phyloP scores from a whole-genome alignment of 805 yeast species.

The Candida dendrica region DNA sequence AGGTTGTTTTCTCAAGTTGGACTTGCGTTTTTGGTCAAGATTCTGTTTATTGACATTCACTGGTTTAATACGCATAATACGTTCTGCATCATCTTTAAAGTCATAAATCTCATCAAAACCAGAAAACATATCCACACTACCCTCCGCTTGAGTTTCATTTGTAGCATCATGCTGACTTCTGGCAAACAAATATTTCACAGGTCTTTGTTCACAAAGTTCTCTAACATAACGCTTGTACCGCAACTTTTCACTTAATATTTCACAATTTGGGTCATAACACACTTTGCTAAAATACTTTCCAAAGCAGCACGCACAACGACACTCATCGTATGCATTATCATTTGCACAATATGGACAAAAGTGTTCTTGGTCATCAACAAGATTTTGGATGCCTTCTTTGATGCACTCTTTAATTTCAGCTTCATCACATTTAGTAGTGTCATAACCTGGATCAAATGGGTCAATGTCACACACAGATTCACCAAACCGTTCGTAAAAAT shows the following conservation, averaged over 20 bases:
- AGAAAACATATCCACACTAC: slow-evolving; percentile 1
- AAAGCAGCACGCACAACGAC: slow-evolving; percentile 22
- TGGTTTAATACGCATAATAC: neutral
- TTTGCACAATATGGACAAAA: slow-evolving; percentile 21
- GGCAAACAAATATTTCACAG: slow-evolving; percentile 6
- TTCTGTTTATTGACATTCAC: neutral
- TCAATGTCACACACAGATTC: slow-evolving; percentile 13
- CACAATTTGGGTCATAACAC: slow-evolving; percentile 20
- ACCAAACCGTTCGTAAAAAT: slow-evolving; percentile 2
- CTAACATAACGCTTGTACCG: slow-evolving; percentile 19
- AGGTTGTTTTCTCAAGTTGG: neutral
- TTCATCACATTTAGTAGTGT: slow-evolving; percentile 13
- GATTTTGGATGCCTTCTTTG: slow-evolving; percentile 13
- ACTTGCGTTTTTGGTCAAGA: neutral
- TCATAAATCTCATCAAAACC: slow-evolving; percentile 1
- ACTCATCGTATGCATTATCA: slow-evolving; percentile 20
- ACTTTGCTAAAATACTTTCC: slow-evolving; percentile 18
- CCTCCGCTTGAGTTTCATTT: neutral
- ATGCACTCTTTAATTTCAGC: slow-evolving; percentile 15
- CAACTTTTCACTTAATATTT: slow-evolving; percentile 13
- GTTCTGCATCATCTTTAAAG: neutral
- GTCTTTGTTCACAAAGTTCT: slow-evolving; percentile 18
- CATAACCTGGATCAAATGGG: slow-evolving; percentile 16
- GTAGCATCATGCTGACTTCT: slow-evolving; percentile 1
- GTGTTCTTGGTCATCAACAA: slow-evolving; percentile 15